Percentiles rank a stretch among this genome's conserved stretches.
These are phyloP conservation scores for Tylopilus rubrobrunneus DNA, from an alignment of 768 basidiomycete genomes.

Conservation along the genomic window DNA sequence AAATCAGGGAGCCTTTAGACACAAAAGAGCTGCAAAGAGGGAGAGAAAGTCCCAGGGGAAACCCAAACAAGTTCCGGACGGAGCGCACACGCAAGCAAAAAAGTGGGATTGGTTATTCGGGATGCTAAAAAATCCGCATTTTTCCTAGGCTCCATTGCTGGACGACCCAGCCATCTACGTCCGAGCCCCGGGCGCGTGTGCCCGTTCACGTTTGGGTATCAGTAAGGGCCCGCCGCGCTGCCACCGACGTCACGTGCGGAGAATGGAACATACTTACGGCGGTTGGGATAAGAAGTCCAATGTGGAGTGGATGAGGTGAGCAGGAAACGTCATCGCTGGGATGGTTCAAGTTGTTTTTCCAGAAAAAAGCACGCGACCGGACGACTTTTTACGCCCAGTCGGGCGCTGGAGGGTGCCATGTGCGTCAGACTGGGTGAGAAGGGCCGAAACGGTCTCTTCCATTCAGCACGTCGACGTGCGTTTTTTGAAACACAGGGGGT, in stretches of 20 bases:
- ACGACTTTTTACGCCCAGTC: neutral
- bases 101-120: constrained; percentile 14
- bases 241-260: neutral
- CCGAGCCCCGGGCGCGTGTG: neutral
- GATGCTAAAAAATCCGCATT: neutral
- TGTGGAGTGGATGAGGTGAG: constrained; percentile 4
- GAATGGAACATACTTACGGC: neutral
- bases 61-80: neutral
- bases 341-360: neutral
- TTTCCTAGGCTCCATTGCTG: neutral
- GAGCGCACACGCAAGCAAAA: neutral
- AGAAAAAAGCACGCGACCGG: neutral
- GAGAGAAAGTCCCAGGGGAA: neutral
- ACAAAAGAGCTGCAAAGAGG: neutral
- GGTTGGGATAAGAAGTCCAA: neutral
- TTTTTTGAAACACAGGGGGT: constrained; percentile 11
- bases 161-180: neutral
- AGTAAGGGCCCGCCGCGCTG: constrained; percentile 5
- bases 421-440: neutral
- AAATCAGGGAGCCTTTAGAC: neutral
- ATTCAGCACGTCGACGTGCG: neutral
- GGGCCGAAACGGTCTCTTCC: neutral
- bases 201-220: neutral
- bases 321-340: neutral
- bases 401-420: neutral